Evolutionary conservation across 139 green algal genomes (phyloP), one percentile per base, ranked within the genome.

Genomic region (Pseudopediastrum boryanum): DNA sequence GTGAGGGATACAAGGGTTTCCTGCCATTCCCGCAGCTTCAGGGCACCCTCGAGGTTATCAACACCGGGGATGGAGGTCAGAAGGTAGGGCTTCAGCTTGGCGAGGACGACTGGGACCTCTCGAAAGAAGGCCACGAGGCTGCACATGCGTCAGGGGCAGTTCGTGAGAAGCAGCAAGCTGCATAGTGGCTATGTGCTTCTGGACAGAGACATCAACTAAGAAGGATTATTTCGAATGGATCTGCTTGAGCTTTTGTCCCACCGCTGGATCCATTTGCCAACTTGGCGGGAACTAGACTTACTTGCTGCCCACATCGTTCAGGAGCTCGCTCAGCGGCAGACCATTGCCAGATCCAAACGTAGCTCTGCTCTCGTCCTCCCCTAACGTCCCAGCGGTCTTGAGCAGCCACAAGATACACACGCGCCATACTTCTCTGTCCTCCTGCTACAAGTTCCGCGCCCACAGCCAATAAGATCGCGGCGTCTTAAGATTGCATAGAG

Each of bases 101-200:
- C 72, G 2, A 78, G 41, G 5, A 83, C 79, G 2, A 90, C 66
- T 3, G 80, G 80, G 16, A 84, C 54, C 62, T 90, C 85, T 4
- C 75, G 75, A 51, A 88, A 88, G 52, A 90, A 85, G 29, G 86
- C 82, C 1, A 87, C 81, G 0, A 87, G 33, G 44, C 85, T 90
- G 75, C 76, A 44, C 8, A 21, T 29, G 58, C 16, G 39, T 29
- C 4, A 43, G 29, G 44, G 44, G 54, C 7, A 56, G 25, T 42
- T 12, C 29, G 23, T 41, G 29, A 56, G 62, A 46, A 42, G 43
- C 8, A 39, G 52, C 2, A 44, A 48, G 59, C 35, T 43, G 41
- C 6, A 76, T 62, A 36, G 27, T 29, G 31, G 42, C 5, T 36
- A 39, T n/a, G n/a, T n/a, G n/a, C n/a, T n/a, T n/a, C n/a, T n/a